Percentiles rank a stretch among this genome's conserved stretches.
These are phyloP conservation scores for Cantharellus anzutake DNA, from an alignment of 768 basidiomycete species.

Conservation along the genomic window DNA sequence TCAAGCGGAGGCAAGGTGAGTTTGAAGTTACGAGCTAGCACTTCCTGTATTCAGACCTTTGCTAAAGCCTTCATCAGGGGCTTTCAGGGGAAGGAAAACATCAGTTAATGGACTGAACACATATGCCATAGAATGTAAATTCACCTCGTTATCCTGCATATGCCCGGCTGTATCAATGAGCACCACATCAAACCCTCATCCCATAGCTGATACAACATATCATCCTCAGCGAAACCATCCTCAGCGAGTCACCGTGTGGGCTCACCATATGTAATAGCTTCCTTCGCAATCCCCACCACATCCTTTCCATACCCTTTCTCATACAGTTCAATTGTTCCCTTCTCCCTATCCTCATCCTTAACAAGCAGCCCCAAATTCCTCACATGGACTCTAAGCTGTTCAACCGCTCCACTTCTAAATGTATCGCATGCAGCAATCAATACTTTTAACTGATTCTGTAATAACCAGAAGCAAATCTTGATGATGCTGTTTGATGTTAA, in stretches of 20 bases:
- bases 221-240: not conserved
- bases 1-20: not conserved
- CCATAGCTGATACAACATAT: slow-evolving; percentile 35
- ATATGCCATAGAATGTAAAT: slow-evolving; percentile 6
- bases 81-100: slow-evolving; percentile 19
- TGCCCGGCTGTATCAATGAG: slow-evolving; percentile 95
- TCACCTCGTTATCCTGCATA: slow-evolving; percentile 98
- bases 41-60: slow-evolving; percentile 33
- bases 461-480: slow-evolving; percentile 98
- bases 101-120: not conserved
- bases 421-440: slow-evolving; percentile 98
- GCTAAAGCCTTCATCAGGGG: slow-evolving; percentile 97
- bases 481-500: slow-evolving; percentile 89
- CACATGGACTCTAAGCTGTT: slow-evolving; percentile 92
- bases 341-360: slow-evolving; percentile 28
- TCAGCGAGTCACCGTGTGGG: slow-evolving; percentile 2
- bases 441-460: slow-evolving; percentile 85
- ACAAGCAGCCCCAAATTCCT: slow-evolving; percentile 78
- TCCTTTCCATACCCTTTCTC: slow-evolving; percentile 98
- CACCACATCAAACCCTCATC: slow-evolving; percentile 88
- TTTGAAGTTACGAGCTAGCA: not conserved
- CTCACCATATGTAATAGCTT: slow-evolving; percentile 80
- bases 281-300: slow-evolving; percentile 93
- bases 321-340: slow-evolving; percentile 74
- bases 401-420: slow-evolving; percentile 94